These are phyloP conservation scores for Agaricus subrufescens DNA, from an alignment of 768 basidiomycete genomes.

Conservation along the genomic window DNA sequence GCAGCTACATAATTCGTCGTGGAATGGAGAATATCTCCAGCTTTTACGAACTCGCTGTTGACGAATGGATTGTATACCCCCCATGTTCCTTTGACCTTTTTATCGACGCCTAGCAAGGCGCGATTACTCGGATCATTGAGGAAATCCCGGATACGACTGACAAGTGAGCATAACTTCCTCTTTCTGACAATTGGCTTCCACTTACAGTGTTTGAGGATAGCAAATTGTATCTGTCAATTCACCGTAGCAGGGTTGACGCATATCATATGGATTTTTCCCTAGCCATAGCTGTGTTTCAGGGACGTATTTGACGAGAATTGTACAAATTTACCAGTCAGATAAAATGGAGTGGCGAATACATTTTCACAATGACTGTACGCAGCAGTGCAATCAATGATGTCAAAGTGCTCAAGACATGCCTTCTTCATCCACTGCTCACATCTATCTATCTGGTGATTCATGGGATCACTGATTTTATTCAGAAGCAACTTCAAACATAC, in stretches of 20 bases:
- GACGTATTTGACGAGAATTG: conserved; percentile 9
- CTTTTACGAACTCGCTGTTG: conserved; percentile 37
- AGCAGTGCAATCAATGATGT: conserved; percentile 60
- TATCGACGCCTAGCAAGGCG: conserved; percentile 56
- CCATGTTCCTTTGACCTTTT: conserved; percentile 29
- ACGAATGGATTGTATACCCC: conserved; percentile 34
- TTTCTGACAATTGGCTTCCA: not conserved
- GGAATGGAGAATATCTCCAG: conserved; percentile 40
- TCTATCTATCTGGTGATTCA: conserved; percentile 18
- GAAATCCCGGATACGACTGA: too few relatives aligned
- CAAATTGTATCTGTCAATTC: conserved; percentile 44
- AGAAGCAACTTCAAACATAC: conserved; percentile 27
- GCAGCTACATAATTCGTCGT: conserved; percentile 56
- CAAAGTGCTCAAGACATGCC: conserved; percentile 59
- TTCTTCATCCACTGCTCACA: conserved; percentile 54
- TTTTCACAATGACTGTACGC: conserved; percentile 54
- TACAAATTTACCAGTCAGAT: conserved; percentile 33
- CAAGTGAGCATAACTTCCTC: too few relatives aligned
- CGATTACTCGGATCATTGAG: conserved; percentile 57
- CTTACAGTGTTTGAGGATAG: conserved; percentile 46
- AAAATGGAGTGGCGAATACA: conserved; percentile 29
- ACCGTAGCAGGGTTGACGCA: conserved; percentile 57
- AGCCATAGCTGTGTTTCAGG: not conserved
- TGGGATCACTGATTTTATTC: too few relatives aligned
- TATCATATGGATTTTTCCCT: conserved; percentile 64